Evolutionary conservation across 495 filamentous ascomycete species (phyloP), one percentile per base, ranked within the genome.

Genomic region (Aspergillus kassunensis): DNA sequence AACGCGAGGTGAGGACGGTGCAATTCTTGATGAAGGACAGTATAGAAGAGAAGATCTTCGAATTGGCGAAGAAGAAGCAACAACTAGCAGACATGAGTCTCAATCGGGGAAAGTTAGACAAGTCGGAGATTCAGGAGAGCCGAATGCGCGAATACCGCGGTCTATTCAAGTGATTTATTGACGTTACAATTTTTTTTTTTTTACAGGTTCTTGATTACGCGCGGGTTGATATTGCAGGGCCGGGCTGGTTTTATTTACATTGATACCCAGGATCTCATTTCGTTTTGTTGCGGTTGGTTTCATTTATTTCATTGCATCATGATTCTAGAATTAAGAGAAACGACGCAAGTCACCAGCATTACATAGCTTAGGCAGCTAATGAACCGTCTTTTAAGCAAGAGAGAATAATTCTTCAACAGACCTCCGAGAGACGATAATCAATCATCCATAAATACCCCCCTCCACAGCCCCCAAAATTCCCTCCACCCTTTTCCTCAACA

Each of bases 41-140:
- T 59, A 95, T 98, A 47, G 93, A 98, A 68, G 89, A 95, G 73
- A 93, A 90, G 75, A 95, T 98, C 77, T 72, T 95, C 3, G 77
- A 86, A 51, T 71, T 98, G 44, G 91, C 96, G 55, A 80, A 85
- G 45, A 95, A 93, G 79, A 98, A 98, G 78, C 83, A 83, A 61
- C 84, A 88, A 60, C 73, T 97, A 20, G 93, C 93, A 1, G 87
- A 87, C 61, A 75, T 97, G 54, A 90, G 85, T 58, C 84, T 97
- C 85, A 84, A 84, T 53, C 75, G 81, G 25, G 76, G 74, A 19
- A 84, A 87, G 58, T 71, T 86, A 42, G 84, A 86, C 49, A 90
- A 87, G 64, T 75, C 74, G 15, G 90, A 96, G 62, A 82, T 84
- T 1, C 82, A 87, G 16, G 85, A 84, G 69, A 78, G 86, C 68